Percentiles rank a stretch among this genome's conserved stretches.
phyloP scores from a whole-genome alignment of 345 rosid genomes.

The Citrus inodora region DNA sequence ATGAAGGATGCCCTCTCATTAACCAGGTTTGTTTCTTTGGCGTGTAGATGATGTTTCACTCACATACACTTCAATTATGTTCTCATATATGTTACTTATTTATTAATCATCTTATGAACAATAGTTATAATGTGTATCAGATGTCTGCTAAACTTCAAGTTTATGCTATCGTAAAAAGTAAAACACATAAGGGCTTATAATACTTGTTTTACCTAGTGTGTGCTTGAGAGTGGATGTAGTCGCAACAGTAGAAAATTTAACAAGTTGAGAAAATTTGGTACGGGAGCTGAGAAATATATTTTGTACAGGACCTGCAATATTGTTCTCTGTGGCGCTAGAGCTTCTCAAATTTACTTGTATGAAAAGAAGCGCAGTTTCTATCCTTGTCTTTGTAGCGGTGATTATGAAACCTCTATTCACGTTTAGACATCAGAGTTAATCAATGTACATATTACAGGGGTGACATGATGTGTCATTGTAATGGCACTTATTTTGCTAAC shows the following conservation, averaged over 20 bases:
- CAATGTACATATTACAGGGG: not conserved
- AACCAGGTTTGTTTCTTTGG: slow-evolving; percentile 27
- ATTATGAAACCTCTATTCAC: not conserved
- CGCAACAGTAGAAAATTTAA: not conserved
- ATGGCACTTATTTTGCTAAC: not conserved
- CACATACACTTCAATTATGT: not conserved
- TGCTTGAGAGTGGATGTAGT: not conserved
- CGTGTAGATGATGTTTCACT: not conserved
- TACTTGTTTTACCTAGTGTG: not conserved
- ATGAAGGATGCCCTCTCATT: slow-evolving; percentile 25
- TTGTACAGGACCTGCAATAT: not conserved
- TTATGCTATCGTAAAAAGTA: not conserved
- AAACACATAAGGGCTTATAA: not conserved
- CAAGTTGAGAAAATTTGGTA: not conserved
- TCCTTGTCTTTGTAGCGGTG: not conserved
- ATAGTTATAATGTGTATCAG: not conserved
- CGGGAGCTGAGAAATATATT: not conserved
- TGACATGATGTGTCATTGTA: not conserved
- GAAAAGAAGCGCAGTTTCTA: not conserved
- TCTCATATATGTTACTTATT: not conserved
- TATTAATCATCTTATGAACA: not conserved
- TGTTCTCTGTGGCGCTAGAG: not conserved
- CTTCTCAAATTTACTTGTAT: not conserved
- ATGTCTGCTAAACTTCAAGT: not conserved
- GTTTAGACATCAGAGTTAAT: not conserved